A percentile compares a stretch with the other conserved stretches of the same genome.
Conservation (phyloP, 176 grass and related monocot genomes). For the Lolium multiflorum region DNA sequence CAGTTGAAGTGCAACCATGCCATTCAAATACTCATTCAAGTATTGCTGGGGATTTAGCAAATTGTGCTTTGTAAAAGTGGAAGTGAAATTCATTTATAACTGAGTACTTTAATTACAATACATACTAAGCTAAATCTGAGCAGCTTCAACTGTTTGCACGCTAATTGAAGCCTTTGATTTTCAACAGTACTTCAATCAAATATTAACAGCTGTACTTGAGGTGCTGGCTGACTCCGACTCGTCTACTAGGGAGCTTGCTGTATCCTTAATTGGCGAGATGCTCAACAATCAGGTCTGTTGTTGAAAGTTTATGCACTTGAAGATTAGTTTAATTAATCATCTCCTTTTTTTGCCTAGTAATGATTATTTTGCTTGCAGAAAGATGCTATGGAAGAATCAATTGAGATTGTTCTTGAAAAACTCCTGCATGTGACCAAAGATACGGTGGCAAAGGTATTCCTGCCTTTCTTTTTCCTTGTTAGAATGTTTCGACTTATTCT, state of each 20-base stretch:
- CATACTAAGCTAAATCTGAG: background rate
- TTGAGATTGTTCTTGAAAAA: conserved; percentile 98
- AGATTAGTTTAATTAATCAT: conserved; percentile 38
- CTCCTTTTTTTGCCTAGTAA: conserved; percentile 27
- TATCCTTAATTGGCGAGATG: conserved; percentile 90
- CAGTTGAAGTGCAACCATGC: background rate
- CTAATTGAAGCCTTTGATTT: conserved; percentile 53
- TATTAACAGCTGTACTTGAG: conserved; percentile 88
- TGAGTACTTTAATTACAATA: background rate
- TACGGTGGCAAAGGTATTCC: conserved; percentile 69
- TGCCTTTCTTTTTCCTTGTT: conserved; percentile 31
- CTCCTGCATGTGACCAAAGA: conserved; percentile 91
- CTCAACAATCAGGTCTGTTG: conserved; percentile 86
- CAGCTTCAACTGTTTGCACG: conserved; percentile 19
- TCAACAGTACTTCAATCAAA: conserved; percentile 99
- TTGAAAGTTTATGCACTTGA: conserved; percentile 40
- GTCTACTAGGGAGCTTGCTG: conserved; percentile 73
- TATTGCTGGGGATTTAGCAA: conserved; percentile 9
- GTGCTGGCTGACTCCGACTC: conserved; percentile 85
- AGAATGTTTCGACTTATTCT: background rate
- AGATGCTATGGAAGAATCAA: conserved; percentile 85
- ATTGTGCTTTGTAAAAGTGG: background rate
- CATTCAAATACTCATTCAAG: conserved; percentile 1
- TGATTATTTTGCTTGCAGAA: conserved; percentile 69
- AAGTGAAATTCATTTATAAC: conserved; percentile 1